phyloP scores from a whole-genome alignment of 2,329 filamentous ascomycete species.

The Colletotrichum sp. region DNA sequence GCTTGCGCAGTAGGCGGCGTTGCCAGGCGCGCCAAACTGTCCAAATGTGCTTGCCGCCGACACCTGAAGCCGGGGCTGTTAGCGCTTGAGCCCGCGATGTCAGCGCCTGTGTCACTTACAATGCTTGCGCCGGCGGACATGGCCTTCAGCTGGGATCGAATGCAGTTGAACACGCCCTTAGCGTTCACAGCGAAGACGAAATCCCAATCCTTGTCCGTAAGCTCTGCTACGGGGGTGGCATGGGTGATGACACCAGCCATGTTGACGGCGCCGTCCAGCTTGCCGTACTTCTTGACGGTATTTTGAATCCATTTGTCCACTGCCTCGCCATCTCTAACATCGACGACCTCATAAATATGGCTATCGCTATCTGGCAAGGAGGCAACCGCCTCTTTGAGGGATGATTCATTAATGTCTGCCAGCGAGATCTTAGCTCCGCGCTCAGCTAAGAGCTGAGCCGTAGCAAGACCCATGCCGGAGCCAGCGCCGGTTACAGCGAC shows the following conservation, averaged over 20 bases:
- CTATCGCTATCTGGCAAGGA: not conserved
- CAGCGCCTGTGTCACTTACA: conserved; percentile 51
- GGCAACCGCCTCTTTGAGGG: conserved; percentile 27
- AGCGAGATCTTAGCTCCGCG: conserved; percentile 52
- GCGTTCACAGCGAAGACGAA: conserved; percentile 48
- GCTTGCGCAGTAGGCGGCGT: conserved; percentile 33
- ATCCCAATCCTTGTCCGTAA: conserved; percentile 47
- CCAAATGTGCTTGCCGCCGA: conserved; percentile 46
- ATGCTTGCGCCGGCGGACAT: conserved; percentile 47
- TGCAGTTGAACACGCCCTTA: conserved; percentile 53
- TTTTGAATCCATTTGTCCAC: conserved; percentile 31
- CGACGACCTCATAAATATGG: not conserved
- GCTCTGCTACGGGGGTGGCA: conserved; percentile 28
- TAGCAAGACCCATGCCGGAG: conserved; percentile 53
- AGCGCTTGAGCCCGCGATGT: not conserved
- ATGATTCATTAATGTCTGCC: conserved; percentile 46
- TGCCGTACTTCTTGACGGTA: conserved; percentile 37
- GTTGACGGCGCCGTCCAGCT: conserved; percentile 47
- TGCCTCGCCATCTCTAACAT: conserved; percentile 10
- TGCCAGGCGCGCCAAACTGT: conserved; percentile 33
- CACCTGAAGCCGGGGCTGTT: conserved; percentile 20
- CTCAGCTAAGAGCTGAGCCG: conserved; percentile 45
- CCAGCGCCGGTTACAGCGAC: conserved; percentile 53
- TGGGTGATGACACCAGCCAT: conserved; percentile 45
- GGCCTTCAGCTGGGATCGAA: conserved; percentile 49